phyloP scores from a whole-genome alignment of 805 yeast genomes.

The Jamesozyma hellenica region DNA sequence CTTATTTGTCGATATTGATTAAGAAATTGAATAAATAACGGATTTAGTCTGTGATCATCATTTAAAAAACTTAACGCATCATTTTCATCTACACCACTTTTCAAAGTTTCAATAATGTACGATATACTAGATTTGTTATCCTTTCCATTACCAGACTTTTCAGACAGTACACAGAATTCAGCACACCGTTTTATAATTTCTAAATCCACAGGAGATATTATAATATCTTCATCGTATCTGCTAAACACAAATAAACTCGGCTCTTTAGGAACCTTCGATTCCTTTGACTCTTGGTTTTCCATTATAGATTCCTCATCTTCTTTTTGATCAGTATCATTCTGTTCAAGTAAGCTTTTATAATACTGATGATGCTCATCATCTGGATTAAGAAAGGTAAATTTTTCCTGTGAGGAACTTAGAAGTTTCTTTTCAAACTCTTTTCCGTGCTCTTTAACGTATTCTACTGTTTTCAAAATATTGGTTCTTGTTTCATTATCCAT shows the following conservation, averaged over 20 bases:
- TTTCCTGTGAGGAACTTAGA: constrained; percentile 36
- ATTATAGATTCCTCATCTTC: constrained; percentile 28
- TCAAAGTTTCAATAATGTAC: constrained; percentile 35
- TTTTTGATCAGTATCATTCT: constrained; percentile 6
- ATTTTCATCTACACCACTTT: constrained; percentile 28
- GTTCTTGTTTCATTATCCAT: constrained; percentile 33
- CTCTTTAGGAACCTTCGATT: constrained; percentile 10
- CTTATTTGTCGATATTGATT: constrained; percentile 40
- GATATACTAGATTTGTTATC: constrained; percentile 9
- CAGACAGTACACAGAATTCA: constrained; percentile 41
- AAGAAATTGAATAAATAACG: constrained; percentile 39
- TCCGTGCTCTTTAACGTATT: constrained; percentile 63
- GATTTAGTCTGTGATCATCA: constrained; percentile 49
- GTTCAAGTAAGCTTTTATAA: constrained; percentile 30
- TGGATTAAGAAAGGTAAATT: constrained; percentile 54
- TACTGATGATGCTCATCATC: constrained; percentile 47
- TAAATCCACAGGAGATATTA: constrained; percentile 52
- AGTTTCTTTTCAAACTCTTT: constrained; percentile 49
- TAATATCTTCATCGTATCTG: constrained; percentile 20
- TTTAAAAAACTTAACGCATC: constrained; percentile 62
- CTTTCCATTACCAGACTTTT: background rate
- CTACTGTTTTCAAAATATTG: constrained; percentile 62
- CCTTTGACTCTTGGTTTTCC: background rate
- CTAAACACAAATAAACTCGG: constrained; percentile 18
- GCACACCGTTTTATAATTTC: constrained; percentile 69